Evolutionary conservation across 2,329 filamentous ascomycete species (phyloP), one percentile per base, ranked within the genome.

Genomic region (Diatrype stigma): DNA sequence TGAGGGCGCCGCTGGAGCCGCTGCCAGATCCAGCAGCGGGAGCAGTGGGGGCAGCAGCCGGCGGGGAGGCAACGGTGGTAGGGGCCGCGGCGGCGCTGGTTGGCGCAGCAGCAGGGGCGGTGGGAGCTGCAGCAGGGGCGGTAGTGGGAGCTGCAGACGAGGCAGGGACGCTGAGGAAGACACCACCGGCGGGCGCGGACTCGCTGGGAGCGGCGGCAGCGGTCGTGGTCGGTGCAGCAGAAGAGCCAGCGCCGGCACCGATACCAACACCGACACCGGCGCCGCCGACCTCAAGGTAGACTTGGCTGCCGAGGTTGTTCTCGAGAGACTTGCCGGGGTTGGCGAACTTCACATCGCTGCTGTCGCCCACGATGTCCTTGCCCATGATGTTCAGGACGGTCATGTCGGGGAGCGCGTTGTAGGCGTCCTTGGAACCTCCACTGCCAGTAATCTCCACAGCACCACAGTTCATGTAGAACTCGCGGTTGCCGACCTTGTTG

Each of bases 401-500:
- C 82, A 95, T 86, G 51, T 84, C 74, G 0, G 90, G 90, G 12
- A 95, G 85, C 0, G 71, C 67, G 37, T 81, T 66, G 55, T 86
- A 80, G 57, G 80, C 80, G 2, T 74, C 68, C 50, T 82, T 61
- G 42, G 70, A 68, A 48, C 80, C 80, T 0, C 70, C 71, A 0
- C 55, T 57, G 8, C 81, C 81, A 0, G 81, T 81, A 22, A 97
- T 77, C 0, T 76, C 79, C 45, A 96, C 69, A 0, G 89, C 83
- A 0, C 87, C 90, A 61, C 93, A 99, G 79, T 96, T 95, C 91
- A 96, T 96, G 78, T 97, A 96, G 79, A 96, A 90, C 67, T 97
- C 94, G 1, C 92, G 86, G 74, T 96, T 96, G 2, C 94, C 94
- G 10, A 96, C 64, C 53, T 87, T 87, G 76, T 97, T 97, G 71